Conservation (phyloP, 371 early-diverging fungal genomes). For the Mucor sp. region DNA sequence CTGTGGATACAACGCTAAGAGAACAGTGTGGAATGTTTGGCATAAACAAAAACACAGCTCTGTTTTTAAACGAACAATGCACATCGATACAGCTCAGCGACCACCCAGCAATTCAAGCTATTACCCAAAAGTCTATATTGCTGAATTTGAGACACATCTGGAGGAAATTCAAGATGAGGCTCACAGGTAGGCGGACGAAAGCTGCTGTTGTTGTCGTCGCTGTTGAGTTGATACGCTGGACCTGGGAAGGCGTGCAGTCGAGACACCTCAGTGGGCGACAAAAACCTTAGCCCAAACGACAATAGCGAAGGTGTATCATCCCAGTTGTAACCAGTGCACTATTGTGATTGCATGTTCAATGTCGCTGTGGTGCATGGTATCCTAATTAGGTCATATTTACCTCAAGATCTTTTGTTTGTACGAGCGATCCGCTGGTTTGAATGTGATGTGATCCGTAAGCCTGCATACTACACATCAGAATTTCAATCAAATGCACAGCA, state of each 20-base stretch:
- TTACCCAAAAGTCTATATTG: constrained; percentile 74
- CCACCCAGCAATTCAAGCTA: constrained; percentile 73
- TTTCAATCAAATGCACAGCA: neutral
- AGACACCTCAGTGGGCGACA: constrained; percentile 77
- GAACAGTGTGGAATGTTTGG: neutral
- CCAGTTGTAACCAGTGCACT: constrained; percentile 51
- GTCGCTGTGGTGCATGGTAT: no score
- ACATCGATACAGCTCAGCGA: constrained; percentile 60
- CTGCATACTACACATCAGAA: constrained; percentile 19
- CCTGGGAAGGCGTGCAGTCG: constrained; percentile 73
- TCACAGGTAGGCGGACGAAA: constrained; percentile 22
- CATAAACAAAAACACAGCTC: neutral
- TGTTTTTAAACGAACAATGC: constrained; percentile 34
- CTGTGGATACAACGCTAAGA: neutral
- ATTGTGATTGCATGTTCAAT: neutral
- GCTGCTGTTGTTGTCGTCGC: neutral
- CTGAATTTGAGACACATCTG: constrained; percentile 51
- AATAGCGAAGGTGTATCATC: constrained; percentile 48
- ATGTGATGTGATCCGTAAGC: constrained; percentile 74
- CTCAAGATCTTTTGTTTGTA: constrained; percentile 56
- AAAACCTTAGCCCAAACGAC: constrained; percentile 69
- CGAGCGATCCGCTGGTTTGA: constrained; percentile 66
- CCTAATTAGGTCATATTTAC: constrained; percentile 13
- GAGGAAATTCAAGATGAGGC: constrained; percentile 56
- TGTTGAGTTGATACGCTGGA: neutral